phyloP scores from a whole-genome alignment of 1,284 basidiomycete species.

The Cutaneotrichosporon sp. region DNA sequence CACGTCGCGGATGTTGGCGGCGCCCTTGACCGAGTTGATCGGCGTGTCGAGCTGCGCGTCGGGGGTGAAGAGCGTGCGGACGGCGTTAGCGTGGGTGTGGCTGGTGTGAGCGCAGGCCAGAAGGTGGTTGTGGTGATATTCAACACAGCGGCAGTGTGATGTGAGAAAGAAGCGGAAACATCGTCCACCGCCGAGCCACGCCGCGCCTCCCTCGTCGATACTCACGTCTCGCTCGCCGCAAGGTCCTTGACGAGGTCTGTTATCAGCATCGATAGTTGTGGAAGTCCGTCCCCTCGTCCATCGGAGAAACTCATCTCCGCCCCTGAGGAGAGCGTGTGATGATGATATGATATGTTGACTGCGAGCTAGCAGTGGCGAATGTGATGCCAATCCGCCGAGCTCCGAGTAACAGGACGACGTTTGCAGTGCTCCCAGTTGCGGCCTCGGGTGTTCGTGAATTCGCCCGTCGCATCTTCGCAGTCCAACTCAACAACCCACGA shows the following conservation, averaged over 20 bases:
- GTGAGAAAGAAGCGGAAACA: background rate
- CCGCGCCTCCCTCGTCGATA: background rate
- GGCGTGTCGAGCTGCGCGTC: conserved; percentile 25
- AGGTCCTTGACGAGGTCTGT: conserved; percentile 27
- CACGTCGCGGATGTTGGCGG: conserved; percentile 32
- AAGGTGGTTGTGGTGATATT: too few relatives aligned
- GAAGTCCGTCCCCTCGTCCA: background rate
- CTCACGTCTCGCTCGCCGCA: conserved; percentile 35
- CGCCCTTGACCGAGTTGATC: conserved; percentile 21
- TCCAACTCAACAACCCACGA: too few relatives aligned
- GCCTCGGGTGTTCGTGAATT: too few relatives aligned
- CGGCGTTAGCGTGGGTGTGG: conserved; percentile 25
- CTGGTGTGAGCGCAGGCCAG: conserved; percentile 12
- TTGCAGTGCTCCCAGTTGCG: too few relatives aligned
- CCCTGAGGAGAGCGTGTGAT: too few relatives aligned
- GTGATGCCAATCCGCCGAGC: too few relatives aligned
- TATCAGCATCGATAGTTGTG: conserved; percentile 1
- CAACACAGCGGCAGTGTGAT: background rate
- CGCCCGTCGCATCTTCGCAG: too few relatives aligned
- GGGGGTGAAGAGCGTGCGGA: conserved; percentile 35
- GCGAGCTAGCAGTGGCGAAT: too few relatives aligned
- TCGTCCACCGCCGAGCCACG: background rate
- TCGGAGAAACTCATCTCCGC: too few relatives aligned
- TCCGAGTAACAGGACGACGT: too few relatives aligned
- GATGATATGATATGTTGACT: too few relatives aligned